Percentiles rank a stretch among this genome's conserved stretches.
phyloP scores from a whole-genome alignment of 768 basidiomycete genomes.

The Phaffia tasmanica region DNA sequence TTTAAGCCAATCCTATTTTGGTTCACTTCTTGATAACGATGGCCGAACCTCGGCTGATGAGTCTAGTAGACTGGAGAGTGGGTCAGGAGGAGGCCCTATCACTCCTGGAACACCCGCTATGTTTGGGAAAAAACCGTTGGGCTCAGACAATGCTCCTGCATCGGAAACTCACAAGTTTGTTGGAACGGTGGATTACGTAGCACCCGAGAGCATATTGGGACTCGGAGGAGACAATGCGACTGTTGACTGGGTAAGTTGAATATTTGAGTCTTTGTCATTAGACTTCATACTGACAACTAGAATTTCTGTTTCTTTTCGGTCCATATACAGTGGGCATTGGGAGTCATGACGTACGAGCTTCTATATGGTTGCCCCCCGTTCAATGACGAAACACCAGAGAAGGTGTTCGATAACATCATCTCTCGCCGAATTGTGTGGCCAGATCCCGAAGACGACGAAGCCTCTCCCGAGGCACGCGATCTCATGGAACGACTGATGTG shows the following conservation, averaged over 20 bases:
- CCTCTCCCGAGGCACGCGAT: constrained; percentile 69
- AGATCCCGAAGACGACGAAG: constrained; percentile 65
- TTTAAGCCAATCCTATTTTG: constrained; percentile 39
- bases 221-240: constrained; percentile 86
- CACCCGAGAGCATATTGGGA: constrained; percentile 71
- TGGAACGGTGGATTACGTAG: constrained; percentile 94
- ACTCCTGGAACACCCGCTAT: too few species aligned
- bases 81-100: constrained; percentile 39
- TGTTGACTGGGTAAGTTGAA: constrained; percentile 80
- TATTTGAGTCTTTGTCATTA: background rate
- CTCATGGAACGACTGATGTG: constrained; percentile 81
- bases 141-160: constrained; percentile 33
- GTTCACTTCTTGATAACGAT: constrained; percentile 23
- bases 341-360: constrained; percentile 97
- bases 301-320: constrained; percentile 27
- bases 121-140: background rate
- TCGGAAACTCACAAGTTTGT: constrained; percentile 81
- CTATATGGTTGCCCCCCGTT: constrained; percentile 94
- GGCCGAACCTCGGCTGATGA: constrained; percentile 44
- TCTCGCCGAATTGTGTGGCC: constrained; percentile 93
- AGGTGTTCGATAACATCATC: constrained; percentile 95
- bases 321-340: constrained; percentile 76
- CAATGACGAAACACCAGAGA: constrained; percentile 92
- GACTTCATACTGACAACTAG: constrained; percentile 19
- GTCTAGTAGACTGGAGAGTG: constrained; percentile 71